A percentile compares a stretch with the other conserved stretches of the same genome.
These are phyloP conservation scores for Stephania yunnanensis DNA, from an alignment of 164 flowering plant species.

Conservation along the genomic window DNA sequence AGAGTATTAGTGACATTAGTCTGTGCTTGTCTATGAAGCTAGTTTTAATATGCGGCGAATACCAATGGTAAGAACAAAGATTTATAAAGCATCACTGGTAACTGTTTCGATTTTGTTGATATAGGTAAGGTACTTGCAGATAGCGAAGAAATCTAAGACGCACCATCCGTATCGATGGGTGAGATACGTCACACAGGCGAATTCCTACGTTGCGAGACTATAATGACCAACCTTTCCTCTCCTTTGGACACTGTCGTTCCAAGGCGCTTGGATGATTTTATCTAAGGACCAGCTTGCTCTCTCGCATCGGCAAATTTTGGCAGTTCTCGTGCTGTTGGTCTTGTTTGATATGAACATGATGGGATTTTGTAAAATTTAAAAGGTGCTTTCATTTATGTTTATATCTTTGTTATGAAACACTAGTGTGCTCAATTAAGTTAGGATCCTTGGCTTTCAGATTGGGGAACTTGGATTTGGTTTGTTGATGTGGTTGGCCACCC, in stretches of 20 bases:
- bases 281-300: not conserved
- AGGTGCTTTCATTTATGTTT: not conserved
- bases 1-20: too few relatives aligned
- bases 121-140: conserved; percentile 89
- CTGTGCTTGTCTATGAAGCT: too few relatives aligned
- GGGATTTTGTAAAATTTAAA: not conserved
- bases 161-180: conserved; percentile 90
- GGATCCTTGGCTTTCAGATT: not conserved
- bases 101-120: conserved; percentile 10
- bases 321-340: not conserved
- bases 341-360: not conserved
- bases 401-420: not conserved
- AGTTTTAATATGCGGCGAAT: too few relatives aligned
- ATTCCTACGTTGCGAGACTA: conserved; percentile 85
- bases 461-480: not conserved
- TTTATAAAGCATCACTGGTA: not conserved
- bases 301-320: not conserved
- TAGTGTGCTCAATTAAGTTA: too few relatives aligned
- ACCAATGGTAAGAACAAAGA: too few relatives aligned
- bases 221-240: conserved; percentile 14
- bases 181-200: conserved; percentile 84
- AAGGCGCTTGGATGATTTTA: not conserved
- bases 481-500: not conserved
- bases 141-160: conserved; percentile 71
- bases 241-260: not conserved